phyloP scores from a whole-genome alignment of 2,329 filamentous ascomycete species.

The Cercospora sp. region DNA sequence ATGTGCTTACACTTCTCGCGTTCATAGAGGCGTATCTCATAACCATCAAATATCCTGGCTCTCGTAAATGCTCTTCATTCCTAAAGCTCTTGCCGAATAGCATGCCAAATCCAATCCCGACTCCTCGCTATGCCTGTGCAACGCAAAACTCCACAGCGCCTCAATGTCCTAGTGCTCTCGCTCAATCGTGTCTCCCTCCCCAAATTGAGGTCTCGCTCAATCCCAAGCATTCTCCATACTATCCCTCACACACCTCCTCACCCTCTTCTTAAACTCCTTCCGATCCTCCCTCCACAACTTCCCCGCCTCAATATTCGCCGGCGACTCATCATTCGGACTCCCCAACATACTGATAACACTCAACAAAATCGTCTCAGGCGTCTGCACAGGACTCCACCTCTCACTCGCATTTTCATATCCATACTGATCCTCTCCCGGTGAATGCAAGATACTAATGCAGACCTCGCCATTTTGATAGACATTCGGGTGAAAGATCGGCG shows the following conservation, averaged over 20 bases:
- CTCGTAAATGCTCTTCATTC: neutral
- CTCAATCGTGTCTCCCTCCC: neutral
- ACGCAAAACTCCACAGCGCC: neutral
- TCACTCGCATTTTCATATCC: conserved; percentile 90
- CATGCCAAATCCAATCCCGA: neutral
- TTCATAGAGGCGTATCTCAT: neutral
- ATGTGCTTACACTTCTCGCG: neutral
- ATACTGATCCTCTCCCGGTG: conserved; percentile 89
- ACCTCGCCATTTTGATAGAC: conserved; percentile 84
- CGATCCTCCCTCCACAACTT: conserved; percentile 80
- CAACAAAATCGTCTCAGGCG: conserved; percentile 88
- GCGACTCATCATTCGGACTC: conserved; percentile 91
- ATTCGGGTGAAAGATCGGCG: conserved; percentile 90
- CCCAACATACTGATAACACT: conserved; percentile 90
- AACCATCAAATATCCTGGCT: neutral
- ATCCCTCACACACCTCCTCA: conserved; percentile 75
- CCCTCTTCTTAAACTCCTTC: conserved; percentile 74
- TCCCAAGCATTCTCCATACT: conserved; percentile 62
- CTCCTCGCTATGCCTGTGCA: neutral
- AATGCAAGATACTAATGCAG: conserved; percentile 96
- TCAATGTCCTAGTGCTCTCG: neutral
- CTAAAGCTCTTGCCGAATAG: neutral
- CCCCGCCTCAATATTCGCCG: conserved; percentile 92
- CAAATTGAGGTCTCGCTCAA: conserved; percentile 16
- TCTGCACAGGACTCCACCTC: conserved; percentile 93